Percentiles rank a stretch among this genome's conserved stretches.
These are phyloP conservation scores for Kurtzmaniella quercitrusa DNA, from an alignment of 1,139 yeast species.

Conservation along the genomic window DNA sequence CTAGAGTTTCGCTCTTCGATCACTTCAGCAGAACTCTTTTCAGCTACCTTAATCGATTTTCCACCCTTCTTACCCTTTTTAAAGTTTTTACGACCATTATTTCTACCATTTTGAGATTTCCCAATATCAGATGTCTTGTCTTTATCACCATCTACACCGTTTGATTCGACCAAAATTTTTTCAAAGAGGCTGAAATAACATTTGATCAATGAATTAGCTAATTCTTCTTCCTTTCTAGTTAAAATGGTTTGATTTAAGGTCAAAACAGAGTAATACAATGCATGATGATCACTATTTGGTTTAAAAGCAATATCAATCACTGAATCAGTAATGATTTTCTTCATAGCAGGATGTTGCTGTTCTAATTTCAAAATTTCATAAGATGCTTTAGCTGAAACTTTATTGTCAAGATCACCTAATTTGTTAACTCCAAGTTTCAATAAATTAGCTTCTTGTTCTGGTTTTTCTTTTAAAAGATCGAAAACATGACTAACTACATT, in stretches of 20 bases:
- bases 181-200: conserved; percentile 87
- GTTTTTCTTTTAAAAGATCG: conserved; percentile 76
- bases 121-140: conserved; percentile 37
- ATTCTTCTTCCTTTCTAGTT: conserved; percentile 65
- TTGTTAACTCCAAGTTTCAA: conserved; percentile 87
- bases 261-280: conserved; percentile 81
- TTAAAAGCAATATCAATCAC: conserved; percentile 79
- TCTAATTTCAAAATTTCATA: conserved; percentile 74
- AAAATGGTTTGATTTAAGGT: conserved; percentile 92
- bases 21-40: conserved; percentile 65
- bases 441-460: conserved; percentile 94
- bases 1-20: conserved; percentile 82
- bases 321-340: conserved; percentile 69
- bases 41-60: conserved; percentile 59
- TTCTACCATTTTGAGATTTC: conserved; percentile 45
- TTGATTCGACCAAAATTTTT: conserved; percentile 59
- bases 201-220: conserved; percentile 79
- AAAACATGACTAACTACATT: conserved; percentile 73
- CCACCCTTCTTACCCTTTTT: conserved; percentile 74
- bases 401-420: conserved; percentile 87
- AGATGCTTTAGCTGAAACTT: conserved; percentile 87
- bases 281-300: conserved; percentile 74
- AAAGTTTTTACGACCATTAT: conserved; percentile 48
- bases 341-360: conserved; percentile 97
- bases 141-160: conserved; percentile 40